Conservation (phyloP, 2,329 filamentous ascomycete genomes). For the Microsporum audouinii region DNA sequence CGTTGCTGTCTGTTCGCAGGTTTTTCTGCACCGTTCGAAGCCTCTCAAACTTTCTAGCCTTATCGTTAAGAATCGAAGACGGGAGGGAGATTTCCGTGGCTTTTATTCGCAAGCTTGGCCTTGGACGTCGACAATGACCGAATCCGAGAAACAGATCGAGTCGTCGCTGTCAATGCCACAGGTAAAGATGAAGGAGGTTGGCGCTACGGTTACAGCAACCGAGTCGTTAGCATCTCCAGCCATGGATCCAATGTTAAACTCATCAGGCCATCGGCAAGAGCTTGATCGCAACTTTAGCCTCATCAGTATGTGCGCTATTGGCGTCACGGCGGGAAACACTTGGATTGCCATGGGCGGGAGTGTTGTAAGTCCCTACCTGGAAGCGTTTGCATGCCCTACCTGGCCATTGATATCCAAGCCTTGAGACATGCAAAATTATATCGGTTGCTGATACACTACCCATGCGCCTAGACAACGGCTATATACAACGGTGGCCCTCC, state of each 20-base stretch:
- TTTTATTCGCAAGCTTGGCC: neutral
- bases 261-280: constrained; percentile 53
- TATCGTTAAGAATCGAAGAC: neutral
- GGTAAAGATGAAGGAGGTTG: neutral
- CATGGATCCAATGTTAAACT: constrained; percentile 38
- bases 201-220: neutral
- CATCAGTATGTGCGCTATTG: constrained; percentile 48
- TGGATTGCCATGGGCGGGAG: constrained; percentile 55
- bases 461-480: constrained; percentile 33
- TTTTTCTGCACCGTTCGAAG: neutral
- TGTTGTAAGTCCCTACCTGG: constrained; percentile 38
- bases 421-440: neutral
- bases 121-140: neutral
- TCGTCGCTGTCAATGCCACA: neutral
- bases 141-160: neutral
- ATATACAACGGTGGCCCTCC: constrained; percentile 52
- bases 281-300: constrained; percentile 52
- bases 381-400: neutral
- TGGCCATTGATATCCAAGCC: constrained; percentile 2
- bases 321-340: constrained; percentile 53
- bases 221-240: neutral
- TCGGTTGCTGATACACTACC: constrained; percentile 6
- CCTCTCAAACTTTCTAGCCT: neutral
- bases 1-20: neutral
- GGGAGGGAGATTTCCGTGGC: neutral